Evolutionary conservation across 1,284 basidiomycete genomes (phyloP), one percentile per base, ranked within the genome.

Genomic region (Anthracocystis setariae): DNA sequence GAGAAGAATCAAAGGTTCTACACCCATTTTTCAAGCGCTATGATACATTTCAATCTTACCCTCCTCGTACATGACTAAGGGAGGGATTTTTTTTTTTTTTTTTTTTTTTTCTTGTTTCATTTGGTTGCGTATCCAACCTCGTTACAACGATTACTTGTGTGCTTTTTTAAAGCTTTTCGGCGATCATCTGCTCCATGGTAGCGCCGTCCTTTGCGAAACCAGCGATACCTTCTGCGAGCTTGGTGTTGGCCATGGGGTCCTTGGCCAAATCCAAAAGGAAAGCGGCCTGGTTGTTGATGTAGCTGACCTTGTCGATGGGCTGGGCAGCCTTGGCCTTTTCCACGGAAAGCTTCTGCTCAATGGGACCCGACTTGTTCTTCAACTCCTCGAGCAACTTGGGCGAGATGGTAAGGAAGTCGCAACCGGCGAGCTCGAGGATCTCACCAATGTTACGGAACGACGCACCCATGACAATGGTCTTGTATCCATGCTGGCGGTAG

Each of bases 391-490:
- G 90, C 47, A 98, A 88, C 59, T 88, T 83, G 69, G 95, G 95
- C 15, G 94, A 87, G 83, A 98, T 97, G 82, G 95, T 98, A 73
- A 98, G 87, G 89, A 92, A 80, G 86, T 98, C 95, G 75, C 94
- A 92, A 79, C 95, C 95, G 67, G 94, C 94, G 56, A 98, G 89
- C 20, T 92, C 89, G 84, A 90, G 92, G 86, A 98, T 97, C 87
- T 98, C 95, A 80, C 92, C 92, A 60, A 85, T 85, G 91, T 93
- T 79, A 43, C 71, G 74, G 94, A 98, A 98, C 54, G 93, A 96
- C 69, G 95, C 95, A 84, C 95, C 95, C 95, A 98, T 98, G 84
- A 98, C 94, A 84, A 98, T 98, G 77, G 95, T 99, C 83, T 94
- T 93, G 89, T 98, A 98, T 73, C 89, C 88, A 86, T 98, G 89